These are phyloP conservation scores for Cornus florida DNA, from an alignment of 148 eudicot genomes.

Conservation along the genomic window DNA sequence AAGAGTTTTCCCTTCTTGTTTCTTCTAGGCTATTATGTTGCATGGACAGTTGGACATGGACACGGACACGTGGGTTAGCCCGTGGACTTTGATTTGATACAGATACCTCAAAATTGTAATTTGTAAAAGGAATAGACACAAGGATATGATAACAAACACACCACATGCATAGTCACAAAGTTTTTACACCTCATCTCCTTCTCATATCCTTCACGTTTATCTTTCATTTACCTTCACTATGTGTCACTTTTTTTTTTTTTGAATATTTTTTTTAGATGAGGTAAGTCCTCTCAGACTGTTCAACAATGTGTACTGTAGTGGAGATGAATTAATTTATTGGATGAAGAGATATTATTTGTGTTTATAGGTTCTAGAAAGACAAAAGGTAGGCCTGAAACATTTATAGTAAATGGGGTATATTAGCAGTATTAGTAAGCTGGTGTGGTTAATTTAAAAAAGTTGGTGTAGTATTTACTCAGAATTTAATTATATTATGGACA, in stretches of 20 bases:
- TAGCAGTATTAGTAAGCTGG: not conserved
- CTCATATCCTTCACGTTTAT: too few relatives aligned
- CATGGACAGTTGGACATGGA: not conserved
- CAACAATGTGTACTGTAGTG: not conserved
- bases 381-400: not conserved
- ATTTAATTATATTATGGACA: not conserved
- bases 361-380: not conserved
- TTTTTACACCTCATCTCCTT: not conserved
- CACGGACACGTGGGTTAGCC: not conserved
- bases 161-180: not conserved
- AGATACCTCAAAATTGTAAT: not conserved
- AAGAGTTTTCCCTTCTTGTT: too few relatives aligned
- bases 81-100: not conserved
- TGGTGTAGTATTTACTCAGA: not conserved
- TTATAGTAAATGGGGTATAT: not conserved
- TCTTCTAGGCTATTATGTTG: not conserved
- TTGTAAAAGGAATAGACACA: not conserved
- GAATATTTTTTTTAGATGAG: too few relatives aligned
- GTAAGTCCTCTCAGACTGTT: not conserved
- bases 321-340: not conserved
- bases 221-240: too few relatives aligned
- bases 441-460: not conserved
- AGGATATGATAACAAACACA: too few relatives aligned
- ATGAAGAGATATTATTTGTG: not conserved
- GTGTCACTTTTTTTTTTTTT: not conserved